phyloP scores from a whole-genome alignment of 73 alveolate genomes.

The Paramecium tetraurelia region DNA sequence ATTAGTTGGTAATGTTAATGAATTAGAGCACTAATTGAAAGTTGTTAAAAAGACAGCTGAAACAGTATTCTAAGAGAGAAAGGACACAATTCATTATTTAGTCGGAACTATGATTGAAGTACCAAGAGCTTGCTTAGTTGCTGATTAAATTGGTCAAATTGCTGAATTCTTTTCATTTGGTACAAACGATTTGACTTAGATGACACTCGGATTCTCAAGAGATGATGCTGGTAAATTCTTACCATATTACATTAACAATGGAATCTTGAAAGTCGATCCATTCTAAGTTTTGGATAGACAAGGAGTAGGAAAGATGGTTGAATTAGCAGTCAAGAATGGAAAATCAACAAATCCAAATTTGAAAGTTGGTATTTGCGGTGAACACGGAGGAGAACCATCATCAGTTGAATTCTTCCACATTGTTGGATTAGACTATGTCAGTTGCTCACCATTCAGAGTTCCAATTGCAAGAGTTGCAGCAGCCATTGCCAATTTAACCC shows the following conservation, averaged over 20 bases:
- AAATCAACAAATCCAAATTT: conserved; percentile 58
- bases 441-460: conserved; percentile 83
- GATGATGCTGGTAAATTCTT: conserved; percentile 77
- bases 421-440: conserved; percentile 75
- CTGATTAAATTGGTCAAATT: conserved; percentile 67
- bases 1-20: conserved; percentile 68
- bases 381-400: conserved; percentile 83
- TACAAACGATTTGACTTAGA: conserved; percentile 80
- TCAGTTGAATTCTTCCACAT: conserved; percentile 72
- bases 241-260: conserved; percentile 64
- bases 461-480: conserved; percentile 87
- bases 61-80: conserved; percentile 62
- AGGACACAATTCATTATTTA: conserved; percentile 57
- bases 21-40: conserved; percentile 61
- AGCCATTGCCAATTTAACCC: conserved; percentile 58
- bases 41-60: conserved; percentile 69
- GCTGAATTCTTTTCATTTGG: conserved; percentile 87
- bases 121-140: conserved; percentile 75
- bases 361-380: conserved; percentile 84
- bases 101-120: conserved; percentile 80
- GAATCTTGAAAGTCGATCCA: conserved; percentile 73
- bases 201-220: conserved; percentile 79
- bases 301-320: conserved; percentile 80
- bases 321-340: conserved; percentile 69
- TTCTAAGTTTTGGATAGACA: conserved; percentile 71